Evolutionary conservation across 2,329 filamentous ascomycete genomes (phyloP).

Genomic region (Fusarium brevicatenulatum): DNA sequence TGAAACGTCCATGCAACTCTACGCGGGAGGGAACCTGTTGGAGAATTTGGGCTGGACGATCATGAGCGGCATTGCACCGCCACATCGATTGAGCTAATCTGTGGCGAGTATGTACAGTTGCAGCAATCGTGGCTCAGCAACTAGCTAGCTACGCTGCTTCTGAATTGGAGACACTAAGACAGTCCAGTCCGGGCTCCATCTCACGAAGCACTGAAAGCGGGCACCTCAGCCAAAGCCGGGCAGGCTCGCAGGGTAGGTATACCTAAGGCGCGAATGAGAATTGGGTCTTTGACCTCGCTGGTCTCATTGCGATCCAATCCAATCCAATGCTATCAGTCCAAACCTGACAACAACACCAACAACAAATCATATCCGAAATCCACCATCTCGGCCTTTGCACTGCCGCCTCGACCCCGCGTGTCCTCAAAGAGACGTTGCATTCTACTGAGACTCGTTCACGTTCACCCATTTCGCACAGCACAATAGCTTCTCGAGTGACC

Average conservation of each 20-base stretch:
- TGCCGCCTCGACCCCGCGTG: slow-evolving; percentile 29
- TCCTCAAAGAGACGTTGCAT: slow-evolving; percentile 23
- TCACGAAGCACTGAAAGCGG: slow-evolving; percentile 15
- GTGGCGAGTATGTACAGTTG: slow-evolving; percentile 11
- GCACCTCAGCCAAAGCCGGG: slow-evolving; percentile 13
- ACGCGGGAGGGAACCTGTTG: slow-evolving; percentile 22
- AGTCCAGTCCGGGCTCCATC: slow-evolving; percentile 13
- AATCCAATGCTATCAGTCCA: slow-evolving; percentile 33
- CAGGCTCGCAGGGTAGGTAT: not conserved
- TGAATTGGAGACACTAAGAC: slow-evolving; percentile 2
- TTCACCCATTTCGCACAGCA: not conserved
- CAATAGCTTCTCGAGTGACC: slow-evolving; percentile 18
- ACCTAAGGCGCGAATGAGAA: slow-evolving; percentile 37
- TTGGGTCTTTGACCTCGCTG: slow-evolving; percentile 36
- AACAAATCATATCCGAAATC: slow-evolving; percentile 26
- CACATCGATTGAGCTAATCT: slow-evolving; percentile 17
- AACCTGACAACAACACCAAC: slow-evolving; percentile 37
- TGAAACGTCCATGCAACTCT: slow-evolving; percentile 23
- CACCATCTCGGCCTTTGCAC: slow-evolving; percentile 16
- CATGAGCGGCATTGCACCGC: slow-evolving; percentile 29
- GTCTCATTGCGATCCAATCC: slow-evolving; percentile 34
- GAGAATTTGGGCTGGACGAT: not conserved
- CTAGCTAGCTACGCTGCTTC: slow-evolving; percentile 9
- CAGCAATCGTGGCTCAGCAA: slow-evolving; percentile 18
- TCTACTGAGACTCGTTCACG: not conserved